These are phyloP conservation scores for Aspergillus chevalieri DNA, from an alignment of 2,329 filamentous ascomycete genomes.

Conservation along the genomic window DNA sequence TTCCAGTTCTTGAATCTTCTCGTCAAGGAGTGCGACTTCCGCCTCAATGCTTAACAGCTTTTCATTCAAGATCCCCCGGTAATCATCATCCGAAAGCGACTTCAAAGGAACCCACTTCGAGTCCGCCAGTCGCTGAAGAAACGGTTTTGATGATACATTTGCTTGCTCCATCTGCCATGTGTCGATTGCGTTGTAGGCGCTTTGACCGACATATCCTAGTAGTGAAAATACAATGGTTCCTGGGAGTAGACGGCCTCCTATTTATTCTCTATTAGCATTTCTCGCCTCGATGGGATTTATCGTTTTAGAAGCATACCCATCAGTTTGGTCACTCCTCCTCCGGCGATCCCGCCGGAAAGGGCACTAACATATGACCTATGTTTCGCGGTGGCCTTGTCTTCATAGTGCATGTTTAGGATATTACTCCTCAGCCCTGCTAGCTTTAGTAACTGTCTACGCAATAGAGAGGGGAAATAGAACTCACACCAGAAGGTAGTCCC, in stretches of 20 bases:
- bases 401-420: slow-evolving; percentile 43
- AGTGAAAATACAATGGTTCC: slow-evolving; percentile 55
- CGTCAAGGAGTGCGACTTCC: slow-evolving; percentile 72
- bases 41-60: slow-evolving; percentile 66
- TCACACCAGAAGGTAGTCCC: slow-evolving; percentile 71
- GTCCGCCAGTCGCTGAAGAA: slow-evolving; percentile 48
- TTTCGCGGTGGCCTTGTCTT: slow-evolving; percentile 48
- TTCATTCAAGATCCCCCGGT: slow-evolving; percentile 63
- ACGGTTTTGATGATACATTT: slow-evolving; percentile 32
- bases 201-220: slow-evolving; percentile 53
- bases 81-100: slow-evolving; percentile 65
- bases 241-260: slow-evolving; percentile 54
- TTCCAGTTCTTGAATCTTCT: slow-evolving; percentile 58
- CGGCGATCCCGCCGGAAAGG: slow-evolving; percentile 64
- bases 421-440: slow-evolving; percentile 39
- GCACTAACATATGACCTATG: slow-evolving; percentile 64
- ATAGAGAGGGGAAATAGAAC: slow-evolving; percentile 19
- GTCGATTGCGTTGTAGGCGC: slow-evolving; percentile 49
- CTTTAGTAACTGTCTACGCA: slow-evolving; percentile 37
- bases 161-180: slow-evolving; percentile 37
- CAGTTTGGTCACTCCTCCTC: slow-evolving; percentile 50
- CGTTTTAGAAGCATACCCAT: slow-evolving; percentile 37
- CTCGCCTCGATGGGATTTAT: slow-evolving; percentile 1
- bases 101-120: slow-evolving; percentile 68
- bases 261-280: slow-evolving; percentile 13